Conservation (phyloP, 1,139 yeast species). For the Candida dubliniensis region DNA sequence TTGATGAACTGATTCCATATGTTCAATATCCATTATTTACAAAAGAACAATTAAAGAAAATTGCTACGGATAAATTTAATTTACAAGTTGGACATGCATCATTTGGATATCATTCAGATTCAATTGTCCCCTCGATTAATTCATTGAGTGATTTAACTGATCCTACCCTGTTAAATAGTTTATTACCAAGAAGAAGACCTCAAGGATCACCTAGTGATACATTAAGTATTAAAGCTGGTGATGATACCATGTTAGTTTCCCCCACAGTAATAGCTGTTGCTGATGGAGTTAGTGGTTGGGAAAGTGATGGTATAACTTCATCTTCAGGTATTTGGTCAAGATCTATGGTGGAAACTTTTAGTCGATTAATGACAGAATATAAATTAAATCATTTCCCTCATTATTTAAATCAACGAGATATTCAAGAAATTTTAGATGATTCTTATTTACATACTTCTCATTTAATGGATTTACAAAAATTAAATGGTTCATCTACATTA, state of each 20-base stretch:
- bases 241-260: slow-evolving; percentile 62
- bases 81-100: slow-evolving; percentile 49
- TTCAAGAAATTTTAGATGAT: slow-evolving; percentile 50
- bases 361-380: slow-evolving; percentile 49
- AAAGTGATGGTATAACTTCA: slow-evolving; percentile 38
- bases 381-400: slow-evolving; percentile 46
- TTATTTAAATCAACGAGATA: slow-evolving; percentile 43
- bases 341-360: slow-evolving; percentile 53
- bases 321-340: slow-evolving; percentile 58
- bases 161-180: slow-evolving; percentile 45
- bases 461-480: slow-evolving; percentile 51
- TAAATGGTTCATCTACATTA: slow-evolving; percentile 56
- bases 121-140: slow-evolving; percentile 42
- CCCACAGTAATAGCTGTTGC: slow-evolving; percentile 58
- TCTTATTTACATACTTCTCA: slow-evolving; percentile 53
- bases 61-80: slow-evolving; percentile 40
- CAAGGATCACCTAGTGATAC: slow-evolving; percentile 57
- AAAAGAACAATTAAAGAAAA: slow-evolving; percentile 37
- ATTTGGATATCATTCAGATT: slow-evolving; percentile 49
- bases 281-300: slow-evolving; percentile 66
- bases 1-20: slow-evolving; percentile 36
- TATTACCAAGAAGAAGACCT: slow-evolving; percentile 53
- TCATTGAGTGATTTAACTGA: slow-evolving; percentile 55
- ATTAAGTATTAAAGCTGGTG: slow-evolving; percentile 55
- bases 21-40: slow-evolving; percentile 46